phyloP scores from a whole-genome alignment of 305 asterid genomes.

The Andrographis paniculata region DNA sequence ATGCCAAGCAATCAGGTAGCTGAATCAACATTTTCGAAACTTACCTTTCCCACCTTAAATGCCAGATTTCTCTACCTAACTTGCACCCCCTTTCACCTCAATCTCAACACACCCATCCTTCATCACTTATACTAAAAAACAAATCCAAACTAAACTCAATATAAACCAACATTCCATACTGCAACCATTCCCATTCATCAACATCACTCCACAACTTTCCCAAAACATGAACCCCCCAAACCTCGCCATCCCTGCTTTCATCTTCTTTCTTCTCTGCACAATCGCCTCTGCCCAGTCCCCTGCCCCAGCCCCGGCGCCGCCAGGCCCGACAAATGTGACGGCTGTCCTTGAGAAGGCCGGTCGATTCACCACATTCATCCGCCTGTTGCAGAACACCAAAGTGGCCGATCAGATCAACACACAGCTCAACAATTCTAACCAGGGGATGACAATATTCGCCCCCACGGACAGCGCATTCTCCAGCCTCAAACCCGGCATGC shows the following conservation, averaged over 20 bases:
- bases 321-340: conserved; percentile 36
- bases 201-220: background rate
- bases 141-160: background rate
- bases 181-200: conserved; percentile 15
- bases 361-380: conserved; percentile 27
- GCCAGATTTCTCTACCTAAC: conserved; percentile 29
- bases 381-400: conserved; percentile 34
- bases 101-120: conserved; percentile 4
- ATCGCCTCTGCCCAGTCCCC: conserved; percentile 33
- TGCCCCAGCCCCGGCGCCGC: conserved; percentile 24
- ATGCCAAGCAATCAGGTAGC: conserved; percentile 39
- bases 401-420: conserved; percentile 28
- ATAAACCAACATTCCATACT: conserved; percentile 5
- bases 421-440: conserved; percentile 40
- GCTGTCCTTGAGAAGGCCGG: conserved; percentile 42
- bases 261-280: conserved; percentile 20
- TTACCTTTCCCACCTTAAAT: conserved; percentile 29
- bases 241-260: conserved; percentile 15
- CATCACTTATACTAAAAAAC: background rate
- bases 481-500: conserved; percentile 37
- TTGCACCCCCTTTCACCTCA: conserved; percentile 20
- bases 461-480: conserved; percentile 48
- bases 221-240: conserved; percentile 19
- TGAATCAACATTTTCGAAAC: conserved; percentile 28
- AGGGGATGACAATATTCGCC: conserved; percentile 52